Evolutionary conservation across 768 basidiomycete genomes (phyloP), one percentile per base, ranked within the genome.

Genomic region (Amanita rimosa): DNA sequence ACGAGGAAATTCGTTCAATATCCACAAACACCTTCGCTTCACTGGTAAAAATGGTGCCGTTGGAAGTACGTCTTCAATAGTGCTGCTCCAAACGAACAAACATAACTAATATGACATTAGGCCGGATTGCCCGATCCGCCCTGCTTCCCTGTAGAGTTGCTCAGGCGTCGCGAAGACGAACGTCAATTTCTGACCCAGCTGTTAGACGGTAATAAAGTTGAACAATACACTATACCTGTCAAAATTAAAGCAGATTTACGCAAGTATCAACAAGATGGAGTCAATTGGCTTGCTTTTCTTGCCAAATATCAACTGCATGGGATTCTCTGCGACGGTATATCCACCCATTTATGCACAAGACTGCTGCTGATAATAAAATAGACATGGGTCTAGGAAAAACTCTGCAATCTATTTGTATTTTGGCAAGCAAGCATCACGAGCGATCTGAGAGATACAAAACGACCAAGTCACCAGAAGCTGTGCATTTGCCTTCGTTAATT

Each of bases 321-420:
- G 11, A 90, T 98, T 57, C 80, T 99, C 24, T 99, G 96, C 61
- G 96, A 99, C 59, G 96, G 95, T 92, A 57, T 54, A 77, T 61
- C 13, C 9, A n/a, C 27, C 39, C 34, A 3, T 22, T 46, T 6
- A 14, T 22, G n/a, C 13, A 21, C 10, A 21, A 37, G 17, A 8
- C 33, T 45, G 27, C 27, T 41, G 22, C 26, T 45, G 44, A 37
- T 6, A 5, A 9, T 19, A 17, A 35, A 26, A 35, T 35, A 98
- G 95, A 99, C 60, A 99, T 98, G 95, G 96, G 96, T 50, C 79
- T 99, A 6, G 96, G 96, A 6, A 99, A 99, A 70, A 97, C 94
- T 1, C 68, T 98, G 13, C 96, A 99, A 64, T 93, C 95, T 0
- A 98, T 99, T 58, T 95, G 93, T 58, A 98, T 99, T 54, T 70